A percentile compares a stretch with the other conserved stretches of the same genome.
phyloP scores from a whole-genome alignment of 257 asterid genomes.

The Scutellaria galericulata region DNA sequence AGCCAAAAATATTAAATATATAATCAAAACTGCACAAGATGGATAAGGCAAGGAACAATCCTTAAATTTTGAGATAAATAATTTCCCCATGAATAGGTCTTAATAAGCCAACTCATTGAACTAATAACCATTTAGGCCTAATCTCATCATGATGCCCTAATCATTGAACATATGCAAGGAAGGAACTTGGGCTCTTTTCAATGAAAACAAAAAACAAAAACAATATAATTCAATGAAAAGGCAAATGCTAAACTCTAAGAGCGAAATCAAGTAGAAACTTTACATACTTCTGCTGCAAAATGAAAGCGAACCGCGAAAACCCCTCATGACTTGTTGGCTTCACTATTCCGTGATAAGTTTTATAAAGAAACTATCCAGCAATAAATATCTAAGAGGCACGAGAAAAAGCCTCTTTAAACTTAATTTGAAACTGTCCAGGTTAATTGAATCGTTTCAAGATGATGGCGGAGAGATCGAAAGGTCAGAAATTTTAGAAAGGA shows the following conservation, averaged over 20 bases:
- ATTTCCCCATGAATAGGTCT: slow-evolving; percentile 21
- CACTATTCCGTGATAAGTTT: slow-evolving; percentile 8
- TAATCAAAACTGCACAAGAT: not conserved
- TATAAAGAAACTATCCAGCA: slow-evolving; percentile 27
- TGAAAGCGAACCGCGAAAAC: slow-evolving; percentile 17
- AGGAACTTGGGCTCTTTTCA: not conserved
- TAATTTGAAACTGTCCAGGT: slow-evolving; percentile 21
- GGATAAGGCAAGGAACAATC: slow-evolving; percentile 17
- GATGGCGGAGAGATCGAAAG: slow-evolving; percentile 5
- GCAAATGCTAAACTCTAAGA: slow-evolving; percentile 12
- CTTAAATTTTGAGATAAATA: slow-evolving; percentile 14
- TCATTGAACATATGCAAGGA: slow-evolving; percentile 11
- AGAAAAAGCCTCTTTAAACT: not conserved
- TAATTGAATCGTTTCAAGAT: slow-evolving; percentile 21
- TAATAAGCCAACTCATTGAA: not conserved
- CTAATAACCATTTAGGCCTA: slow-evolving; percentile 6
- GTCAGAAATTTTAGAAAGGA: slow-evolving; percentile 22
- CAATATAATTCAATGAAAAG: slow-evolving; percentile 6
- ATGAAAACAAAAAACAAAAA: not conserved
- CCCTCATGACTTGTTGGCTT: slow-evolving; percentile 34
- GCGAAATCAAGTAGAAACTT: not conserved
- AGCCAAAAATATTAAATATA: not conserved
- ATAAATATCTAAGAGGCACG: not conserved
- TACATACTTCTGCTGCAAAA: slow-evolving; percentile 37
- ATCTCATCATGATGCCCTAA: slow-evolving; percentile 26